Conservation (phyloP, 2,329 filamentous ascomycete genomes). For the Raffaelea arxii region DNA sequence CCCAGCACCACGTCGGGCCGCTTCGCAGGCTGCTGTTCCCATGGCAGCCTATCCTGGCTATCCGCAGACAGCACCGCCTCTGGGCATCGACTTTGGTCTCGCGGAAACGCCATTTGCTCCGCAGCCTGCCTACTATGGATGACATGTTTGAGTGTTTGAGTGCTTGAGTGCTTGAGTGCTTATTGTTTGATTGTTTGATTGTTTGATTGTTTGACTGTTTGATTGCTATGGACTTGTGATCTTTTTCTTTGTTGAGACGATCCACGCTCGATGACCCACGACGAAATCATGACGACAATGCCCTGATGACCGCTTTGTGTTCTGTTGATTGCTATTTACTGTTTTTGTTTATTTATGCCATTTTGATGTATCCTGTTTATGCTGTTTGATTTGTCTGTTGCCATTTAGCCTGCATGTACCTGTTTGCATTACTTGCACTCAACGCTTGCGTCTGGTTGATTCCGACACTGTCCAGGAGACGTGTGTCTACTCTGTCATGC, state of each 20-base stretch:
- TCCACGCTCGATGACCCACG: not conserved
- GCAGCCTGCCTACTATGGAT: not conserved
- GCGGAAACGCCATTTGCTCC: conserved; percentile 1
- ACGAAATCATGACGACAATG: conserved; percentile 7
- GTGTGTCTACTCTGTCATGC: conserved; percentile 2
- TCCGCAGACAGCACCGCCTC: conserved; percentile 7
- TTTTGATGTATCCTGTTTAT: not conserved
- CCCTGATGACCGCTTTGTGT: not conserved
- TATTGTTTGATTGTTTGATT: not conserved
- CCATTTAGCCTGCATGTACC: too few species aligned
- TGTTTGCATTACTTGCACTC: too few species aligned
- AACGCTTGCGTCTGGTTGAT: too few species aligned
- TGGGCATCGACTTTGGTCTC: conserved; percentile 12
- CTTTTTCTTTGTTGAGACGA: not conserved
- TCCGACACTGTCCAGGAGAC: not conserved
- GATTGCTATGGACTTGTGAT: not conserved
- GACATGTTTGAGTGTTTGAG: not conserved
- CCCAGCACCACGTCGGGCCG: conserved; percentile 32
- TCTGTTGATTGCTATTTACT: not conserved
- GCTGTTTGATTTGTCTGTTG: too few species aligned
- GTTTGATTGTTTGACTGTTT: not conserved
- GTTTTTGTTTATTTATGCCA: conserved; percentile 1
- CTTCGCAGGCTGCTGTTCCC: conserved; percentile 42
- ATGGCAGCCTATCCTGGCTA: conserved; percentile 22
- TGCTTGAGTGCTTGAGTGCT: not conserved